Conservation (phyloP, 805 yeast genomes). For the Candida vartiovaarae region DNA sequence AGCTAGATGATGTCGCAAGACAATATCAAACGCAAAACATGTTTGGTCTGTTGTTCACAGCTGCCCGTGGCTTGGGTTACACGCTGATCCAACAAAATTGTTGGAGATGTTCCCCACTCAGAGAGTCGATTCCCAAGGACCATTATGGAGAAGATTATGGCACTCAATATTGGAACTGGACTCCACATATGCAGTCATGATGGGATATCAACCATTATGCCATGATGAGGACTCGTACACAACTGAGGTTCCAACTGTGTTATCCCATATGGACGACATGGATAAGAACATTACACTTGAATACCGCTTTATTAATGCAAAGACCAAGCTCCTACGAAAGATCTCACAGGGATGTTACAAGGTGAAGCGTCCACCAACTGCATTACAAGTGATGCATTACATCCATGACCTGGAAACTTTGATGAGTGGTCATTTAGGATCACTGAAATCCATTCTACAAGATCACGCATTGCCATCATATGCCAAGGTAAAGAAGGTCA, state of each 20-base stretch:
- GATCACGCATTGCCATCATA: constrained; percentile 8
- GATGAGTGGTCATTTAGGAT: constrained; percentile 22
- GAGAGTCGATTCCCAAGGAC: constrained; percentile 8
- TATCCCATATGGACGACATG: constrained; percentile 27
- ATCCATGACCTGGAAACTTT: constrained; percentile 30
- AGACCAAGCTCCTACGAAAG: constrained; percentile 24
- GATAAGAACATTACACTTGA: constrained; percentile 32
- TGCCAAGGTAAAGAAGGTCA: constrained; percentile 19
- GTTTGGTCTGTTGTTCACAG: constrained; percentile 42
- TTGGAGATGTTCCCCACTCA: constrained; percentile 4
- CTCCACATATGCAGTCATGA: constrained; percentile 6
- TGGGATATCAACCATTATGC: constrained; percentile 15
- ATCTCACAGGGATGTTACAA: constrained; percentile 28
- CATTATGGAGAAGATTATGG: constrained; percentile 23
- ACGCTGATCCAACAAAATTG: constrained; percentile 43
- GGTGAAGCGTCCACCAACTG: constrained; percentile 27
- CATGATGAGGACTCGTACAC: constrained; percentile 15
- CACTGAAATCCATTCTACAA: constrained; percentile 12
- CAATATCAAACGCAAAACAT: constrained; percentile 42
- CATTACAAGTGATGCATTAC: constrained; percentile 28
- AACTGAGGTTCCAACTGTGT: constrained; percentile 25
- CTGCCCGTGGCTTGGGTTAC: constrained; percentile 45
- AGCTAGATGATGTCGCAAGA: constrained; percentile 49
- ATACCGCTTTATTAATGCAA: constrained; percentile 25
- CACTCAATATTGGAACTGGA: constrained; percentile 21